Evolutionary conservation across 148 eudicot genomes (phyloP).

Genomic region (Pharnaceum exiguum): DNA sequence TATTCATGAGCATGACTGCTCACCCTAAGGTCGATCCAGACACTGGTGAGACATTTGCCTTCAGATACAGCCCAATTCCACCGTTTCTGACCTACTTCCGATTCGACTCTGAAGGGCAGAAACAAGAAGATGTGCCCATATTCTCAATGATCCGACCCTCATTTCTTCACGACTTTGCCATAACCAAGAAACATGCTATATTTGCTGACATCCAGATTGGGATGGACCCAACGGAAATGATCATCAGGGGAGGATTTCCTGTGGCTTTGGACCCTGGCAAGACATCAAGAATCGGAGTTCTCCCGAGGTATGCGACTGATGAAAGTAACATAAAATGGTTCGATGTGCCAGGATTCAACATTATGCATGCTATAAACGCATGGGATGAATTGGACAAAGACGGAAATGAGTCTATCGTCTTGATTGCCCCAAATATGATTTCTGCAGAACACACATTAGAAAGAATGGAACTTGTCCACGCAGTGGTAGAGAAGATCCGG

Average conservation of each 20-base stretch:
- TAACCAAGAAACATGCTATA: slow-evolving; percentile 26
- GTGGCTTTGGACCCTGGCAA: slow-evolving; percentile 26
- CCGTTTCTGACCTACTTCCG: slow-evolving; percentile 38
- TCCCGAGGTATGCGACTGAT: slow-evolving; percentile 37
- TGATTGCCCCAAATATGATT: slow-evolving; percentile 41
- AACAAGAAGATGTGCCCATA: slow-evolving; percentile 33
- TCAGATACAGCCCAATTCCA: slow-evolving; percentile 22
- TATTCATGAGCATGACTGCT: slow-evolving; percentile 43
- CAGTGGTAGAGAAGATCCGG: slow-evolving; percentile 29
- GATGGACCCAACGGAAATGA: slow-evolving; percentile 28
- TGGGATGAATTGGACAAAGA: slow-evolving; percentile 56
- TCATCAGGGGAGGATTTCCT: slow-evolving; percentile 25
- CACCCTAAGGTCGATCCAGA: slow-evolving; percentile 41
- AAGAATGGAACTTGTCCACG: slow-evolving; percentile 31
- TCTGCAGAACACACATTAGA: slow-evolving; percentile 36
- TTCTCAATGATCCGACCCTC: slow-evolving; percentile 27
- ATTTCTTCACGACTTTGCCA: slow-evolving; percentile 45
- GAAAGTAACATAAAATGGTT: slow-evolving; percentile 43
- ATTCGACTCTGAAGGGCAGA: slow-evolving; percentile 26
- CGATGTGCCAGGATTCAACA: slow-evolving; percentile 45
- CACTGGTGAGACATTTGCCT: slow-evolving; percentile 39
- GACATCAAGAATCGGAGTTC: slow-evolving; percentile 34
- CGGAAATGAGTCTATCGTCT: slow-evolving; percentile 33
- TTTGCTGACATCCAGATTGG: slow-evolving; percentile 34
- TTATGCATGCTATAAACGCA: slow-evolving; percentile 40